phyloP scores from a whole-genome alignment of 805 yeast species.

The Isabelozyma heimii region DNA sequence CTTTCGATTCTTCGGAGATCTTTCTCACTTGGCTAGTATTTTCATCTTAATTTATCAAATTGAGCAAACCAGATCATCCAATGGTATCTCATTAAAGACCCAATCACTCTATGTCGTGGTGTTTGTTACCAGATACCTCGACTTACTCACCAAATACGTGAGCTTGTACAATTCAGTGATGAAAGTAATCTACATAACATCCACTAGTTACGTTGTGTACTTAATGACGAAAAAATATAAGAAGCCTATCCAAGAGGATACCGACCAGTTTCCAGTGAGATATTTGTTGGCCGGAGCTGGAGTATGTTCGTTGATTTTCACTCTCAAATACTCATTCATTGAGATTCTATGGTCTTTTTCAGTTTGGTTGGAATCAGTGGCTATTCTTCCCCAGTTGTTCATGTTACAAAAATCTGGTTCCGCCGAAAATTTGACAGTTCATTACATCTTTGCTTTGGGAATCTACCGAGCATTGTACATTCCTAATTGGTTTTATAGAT shows the following conservation, averaged over 20 bases:
- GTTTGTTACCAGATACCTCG: constrained; percentile 37
- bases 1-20: constrained; percentile 58
- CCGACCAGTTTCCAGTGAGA: constrained; percentile 66
- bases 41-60: constrained; percentile 74
- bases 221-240: constrained; percentile 64
- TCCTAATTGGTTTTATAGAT: constrained; percentile 94
- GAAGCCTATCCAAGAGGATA: constrained; percentile 59
- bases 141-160: constrained; percentile 47
- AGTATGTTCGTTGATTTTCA: constrained; percentile 56
- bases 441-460: constrained; percentile 93
- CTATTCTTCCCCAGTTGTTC: constrained; percentile 89
- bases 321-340: constrained; percentile 55
- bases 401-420: constrained; percentile 87
- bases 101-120: constrained; percentile 66
- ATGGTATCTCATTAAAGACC: constrained; percentile 87
- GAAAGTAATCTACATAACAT: constrained; percentile 77
- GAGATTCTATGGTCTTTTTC: constrained; percentile 87
- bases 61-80: constrained; percentile 57
- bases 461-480: constrained; percentile 84
- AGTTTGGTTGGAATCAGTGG: constrained; percentile 88
- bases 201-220: constrained; percentile 73
- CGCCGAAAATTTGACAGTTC: constrained; percentile 83
- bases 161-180: constrained; percentile 75
- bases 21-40: constrained; percentile 79
- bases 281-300: constrained; percentile 66